Base-by-base conservation (phyloP, 306 rosid genomes). In the Gynostemma pentaphyllum region DNA sequence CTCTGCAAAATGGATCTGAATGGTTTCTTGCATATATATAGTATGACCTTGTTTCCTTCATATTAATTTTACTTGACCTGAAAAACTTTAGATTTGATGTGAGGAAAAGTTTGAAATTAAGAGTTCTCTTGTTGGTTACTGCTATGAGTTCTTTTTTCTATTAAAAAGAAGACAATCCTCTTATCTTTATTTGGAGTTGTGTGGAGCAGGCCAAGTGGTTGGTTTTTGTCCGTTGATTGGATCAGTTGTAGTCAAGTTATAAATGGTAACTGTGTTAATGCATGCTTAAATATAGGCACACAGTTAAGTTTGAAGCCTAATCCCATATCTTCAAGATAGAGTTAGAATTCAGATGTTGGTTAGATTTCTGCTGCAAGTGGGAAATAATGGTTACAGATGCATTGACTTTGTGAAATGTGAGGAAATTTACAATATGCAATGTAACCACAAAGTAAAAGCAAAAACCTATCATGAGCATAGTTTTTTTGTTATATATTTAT, bases 71-170 rank as follows among this genome's bases (percentile, higher is more conserved):
- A 28, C 59, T 13, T 9, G 39, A 15, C 21, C 39, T 53, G 61
- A 53, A 28, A n/a, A 39, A 53, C 62, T 54, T 29, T 29, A 55
- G 44, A 41, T 55, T 55, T 55, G 62, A 54, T 28, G 41, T 54
- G 62, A 40, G 15, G 15, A 54, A 29, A 54, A 54, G 28, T 29
- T 54, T 13, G 15, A 29, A 54, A 15, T 29, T 3, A 14, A 54
- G 41, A 52, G 37, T 8, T 13, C 28, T n/a, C 21, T 27, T 52
- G 14, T 14, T 52, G 21, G 21, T 26, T 24, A 32, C 56, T 50
- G 56, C 29, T 50, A 9, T 24, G 1, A 11, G 22, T 50, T 50
- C 16, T 24, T 3, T 50, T 50, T 12, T 11, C 56, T 4, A 1
- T 26, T 53, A 1, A 0, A 52, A 52, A 13, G 7, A 6, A 52